Evolutionary conservation across 1,284 basidiomycete genomes (phyloP).

Genomic region (Melampsora larici-populina): DNA sequence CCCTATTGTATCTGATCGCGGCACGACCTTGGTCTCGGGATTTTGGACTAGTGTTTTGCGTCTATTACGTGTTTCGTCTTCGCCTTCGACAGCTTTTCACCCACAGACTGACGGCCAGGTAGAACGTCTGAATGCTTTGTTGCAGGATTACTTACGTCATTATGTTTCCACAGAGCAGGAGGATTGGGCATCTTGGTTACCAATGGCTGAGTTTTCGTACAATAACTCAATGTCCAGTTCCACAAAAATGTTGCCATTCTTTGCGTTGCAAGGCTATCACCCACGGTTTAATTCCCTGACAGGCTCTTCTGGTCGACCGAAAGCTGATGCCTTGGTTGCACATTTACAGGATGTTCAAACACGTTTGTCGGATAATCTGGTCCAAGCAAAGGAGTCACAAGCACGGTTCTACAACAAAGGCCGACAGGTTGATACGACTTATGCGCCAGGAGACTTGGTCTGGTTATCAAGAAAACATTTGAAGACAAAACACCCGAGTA

Average conservation of each 20-base stretch:
- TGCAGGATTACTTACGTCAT: slow-evolving; percentile 19
- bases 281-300: slow-evolving; percentile 12
- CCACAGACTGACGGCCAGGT: too few relatives aligned
- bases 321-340: neutral
- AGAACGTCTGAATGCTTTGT: neutral
- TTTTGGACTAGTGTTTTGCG: neutral
- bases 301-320: neutral
- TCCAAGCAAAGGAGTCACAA: neutral
- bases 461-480: neutral
- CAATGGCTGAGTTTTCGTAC: slow-evolving; percentile 20
- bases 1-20: neutral
- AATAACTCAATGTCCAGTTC: slow-evolving; percentile 20
- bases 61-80: neutral
- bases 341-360: neutral
- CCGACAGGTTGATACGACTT: neutral
- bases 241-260: slow-evolving; percentile 6
- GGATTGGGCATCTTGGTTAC: slow-evolving; percentile 2
- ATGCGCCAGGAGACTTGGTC: slow-evolving; percentile 13
- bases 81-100: neutral
- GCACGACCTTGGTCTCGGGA: neutral
- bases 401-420: neutral
- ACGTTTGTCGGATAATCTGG: neutral
- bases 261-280: slow-evolving; percentile 32
- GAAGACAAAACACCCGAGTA: neutral
- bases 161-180: slow-evolving; percentile 1